phyloP scores from a whole-genome alignment of 305 asterid species.

The Fraxinus ornus region DNA sequence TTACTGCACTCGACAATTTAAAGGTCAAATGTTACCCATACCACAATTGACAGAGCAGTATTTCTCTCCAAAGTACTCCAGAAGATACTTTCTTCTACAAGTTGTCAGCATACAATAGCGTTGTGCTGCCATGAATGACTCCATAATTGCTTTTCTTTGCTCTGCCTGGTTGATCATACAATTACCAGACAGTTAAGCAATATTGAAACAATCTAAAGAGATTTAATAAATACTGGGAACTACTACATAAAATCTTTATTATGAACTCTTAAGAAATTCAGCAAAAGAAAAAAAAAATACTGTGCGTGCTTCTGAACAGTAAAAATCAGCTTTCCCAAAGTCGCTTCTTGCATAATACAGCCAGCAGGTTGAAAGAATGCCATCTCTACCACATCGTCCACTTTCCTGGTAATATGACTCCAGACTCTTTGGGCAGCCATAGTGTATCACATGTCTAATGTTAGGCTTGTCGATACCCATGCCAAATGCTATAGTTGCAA shows the following conservation, averaged over 20 bases:
- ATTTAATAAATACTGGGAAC: slow-evolving; percentile 7
- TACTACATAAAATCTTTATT: slow-evolving; percentile 3
- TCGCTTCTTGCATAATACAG: slow-evolving; percentile 83
- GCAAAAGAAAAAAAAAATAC: slow-evolving; percentile 46
- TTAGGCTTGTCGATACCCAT: slow-evolving; percentile 99
- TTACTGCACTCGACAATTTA: neutral
- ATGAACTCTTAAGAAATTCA: slow-evolving; percentile 23
- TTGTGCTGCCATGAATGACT: slow-evolving; percentile 74
- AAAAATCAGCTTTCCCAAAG: slow-evolving; percentile 78
- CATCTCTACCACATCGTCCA: slow-evolving; percentile 98
- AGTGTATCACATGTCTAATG: slow-evolving; percentile 84
- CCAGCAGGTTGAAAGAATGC: slow-evolving; percentile 83
- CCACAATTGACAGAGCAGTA: slow-evolving; percentile 62
- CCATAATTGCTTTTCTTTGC: slow-evolving; percentile 80
- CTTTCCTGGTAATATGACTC: slow-evolving; percentile 99
- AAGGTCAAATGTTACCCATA: slow-evolving; percentile 31
- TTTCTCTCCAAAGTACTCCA: slow-evolving; percentile 82
- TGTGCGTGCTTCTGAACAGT: slow-evolving; percentile 74
- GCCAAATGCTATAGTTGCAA: slow-evolving; percentile 97
- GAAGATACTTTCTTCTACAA: slow-evolving; percentile 87
- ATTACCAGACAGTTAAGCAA: slow-evolving; percentile 22
- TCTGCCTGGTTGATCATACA: slow-evolving; percentile 53
- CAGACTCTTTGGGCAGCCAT: slow-evolving; percentile 98
- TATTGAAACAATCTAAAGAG: slow-evolving; percentile 20
- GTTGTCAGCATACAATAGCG: slow-evolving; percentile 77